Evolutionary conservation across 2,329 filamentous ascomycete genomes (phyloP).

Genomic region (Verticillium klebahnii): DNA sequence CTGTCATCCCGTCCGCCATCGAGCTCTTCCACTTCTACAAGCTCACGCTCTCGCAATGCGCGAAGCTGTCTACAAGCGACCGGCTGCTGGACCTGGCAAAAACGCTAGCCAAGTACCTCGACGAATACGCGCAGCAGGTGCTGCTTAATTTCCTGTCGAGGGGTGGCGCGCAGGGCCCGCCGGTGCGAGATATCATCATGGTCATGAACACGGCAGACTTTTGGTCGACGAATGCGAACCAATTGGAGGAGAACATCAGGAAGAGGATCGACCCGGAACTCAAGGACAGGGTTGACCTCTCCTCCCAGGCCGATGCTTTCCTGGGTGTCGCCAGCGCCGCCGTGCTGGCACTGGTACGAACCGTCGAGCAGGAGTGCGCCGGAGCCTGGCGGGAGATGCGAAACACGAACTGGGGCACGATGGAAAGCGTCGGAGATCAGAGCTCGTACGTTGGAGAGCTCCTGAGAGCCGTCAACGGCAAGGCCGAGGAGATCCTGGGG

Average conservation of each 20-base stretch:
- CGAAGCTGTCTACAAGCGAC: constrained; percentile 89
- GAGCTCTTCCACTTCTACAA: constrained; percentile 98
- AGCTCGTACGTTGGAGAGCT: constrained; percentile 87
- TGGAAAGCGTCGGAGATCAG: constrained; percentile 90
- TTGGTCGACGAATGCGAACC: constrained; percentile 88
- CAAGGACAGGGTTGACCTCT: constrained; percentile 73
- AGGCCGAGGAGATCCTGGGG: constrained; percentile 68
- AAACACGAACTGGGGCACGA: constrained; percentile 89
- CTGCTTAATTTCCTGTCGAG: constrained; percentile 65
- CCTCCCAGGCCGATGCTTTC: constrained; percentile 90
- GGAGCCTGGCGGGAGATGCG: constrained; percentile 94
- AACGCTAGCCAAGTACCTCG: constrained; percentile 86
- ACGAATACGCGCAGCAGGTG: constrained; percentile 93
- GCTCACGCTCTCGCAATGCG: constrained; percentile 86
- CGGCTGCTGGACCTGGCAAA: constrained; percentile 79
- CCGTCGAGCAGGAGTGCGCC: constrained; percentile 78
- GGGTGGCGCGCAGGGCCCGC: constrained; percentile 47
- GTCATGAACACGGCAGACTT: constrained; percentile 97
- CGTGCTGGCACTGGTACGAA: constrained; percentile 77
- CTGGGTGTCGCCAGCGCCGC: constrained; percentile 89
- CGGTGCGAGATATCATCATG: constrained; percentile 72
- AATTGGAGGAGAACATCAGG: constrained; percentile 92
- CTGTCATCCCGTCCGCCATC: constrained; percentile 89
- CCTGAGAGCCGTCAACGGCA: constrained; percentile 65
- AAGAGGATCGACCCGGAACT: constrained; percentile 80